Percentiles rank a stretch among this genome's conserved stretches.
Evolutionary conservation across 2,329 filamentous ascomycete genomes (phyloP).

Genomic region (Sclerotinia trifoliorum): DNA sequence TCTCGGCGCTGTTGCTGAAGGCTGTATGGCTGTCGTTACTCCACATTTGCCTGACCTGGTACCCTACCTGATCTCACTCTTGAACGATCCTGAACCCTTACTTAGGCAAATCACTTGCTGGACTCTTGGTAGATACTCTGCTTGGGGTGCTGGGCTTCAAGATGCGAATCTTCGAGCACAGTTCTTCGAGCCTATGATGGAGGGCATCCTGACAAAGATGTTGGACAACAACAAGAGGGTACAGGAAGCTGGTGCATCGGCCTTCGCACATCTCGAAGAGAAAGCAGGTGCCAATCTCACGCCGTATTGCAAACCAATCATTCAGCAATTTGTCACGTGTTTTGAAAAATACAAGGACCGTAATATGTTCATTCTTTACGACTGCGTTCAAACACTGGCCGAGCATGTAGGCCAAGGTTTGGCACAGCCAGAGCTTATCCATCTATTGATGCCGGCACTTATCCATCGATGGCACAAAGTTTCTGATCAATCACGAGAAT

Average conservation of each 20-base stretch:
- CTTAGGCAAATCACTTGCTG: slow-evolving; percentile 97
- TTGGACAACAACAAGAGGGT: slow-evolving; percentile 97
- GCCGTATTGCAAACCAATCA: slow-evolving; percentile 85
- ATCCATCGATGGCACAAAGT: slow-evolving; percentile 86
- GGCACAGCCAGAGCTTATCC: slow-evolving; percentile 75
- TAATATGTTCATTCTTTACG: slow-evolving; percentile 98
- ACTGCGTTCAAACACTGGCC: slow-evolving; percentile 94
- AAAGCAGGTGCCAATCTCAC: slow-evolving; percentile 78
- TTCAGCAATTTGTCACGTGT: slow-evolving; percentile 87
- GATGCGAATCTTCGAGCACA: slow-evolving; percentile 65
- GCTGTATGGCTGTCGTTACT: slow-evolving; percentile 84
- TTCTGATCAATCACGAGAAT: slow-evolving; percentile 82
- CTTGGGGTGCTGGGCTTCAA: slow-evolving; percentile 79
- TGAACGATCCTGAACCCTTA: slow-evolving; percentile 82
- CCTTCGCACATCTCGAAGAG: slow-evolving; percentile 94
- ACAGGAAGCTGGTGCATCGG: slow-evolving; percentile 92
- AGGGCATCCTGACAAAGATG: slow-evolving; percentile 91
- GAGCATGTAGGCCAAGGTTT: slow-evolving; percentile 84
- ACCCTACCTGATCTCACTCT: slow-evolving; percentile 81
- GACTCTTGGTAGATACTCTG: slow-evolving; percentile 90
- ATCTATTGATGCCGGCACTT: slow-evolving; percentile 87
- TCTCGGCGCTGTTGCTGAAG: slow-evolving; percentile 90
- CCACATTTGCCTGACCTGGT: slow-evolving; percentile 89
- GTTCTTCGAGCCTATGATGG: slow-evolving; percentile 96
- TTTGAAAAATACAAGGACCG: slow-evolving; percentile 96